Conservation (phyloP, 2,329 filamentous ascomycete genomes). For the Elsinoe fawcettii region DNA sequence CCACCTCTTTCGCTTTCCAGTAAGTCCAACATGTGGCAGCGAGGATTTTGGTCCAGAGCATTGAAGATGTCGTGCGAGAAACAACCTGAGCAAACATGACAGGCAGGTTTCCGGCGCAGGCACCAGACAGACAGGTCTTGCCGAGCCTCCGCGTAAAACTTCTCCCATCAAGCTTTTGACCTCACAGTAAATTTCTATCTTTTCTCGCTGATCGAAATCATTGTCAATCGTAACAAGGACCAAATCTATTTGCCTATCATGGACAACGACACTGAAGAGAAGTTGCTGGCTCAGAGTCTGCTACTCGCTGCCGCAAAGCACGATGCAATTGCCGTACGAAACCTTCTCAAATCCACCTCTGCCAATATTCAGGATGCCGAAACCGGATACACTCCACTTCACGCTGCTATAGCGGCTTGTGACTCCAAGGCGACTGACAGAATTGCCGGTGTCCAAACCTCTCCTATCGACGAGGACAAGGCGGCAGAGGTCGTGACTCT, state of each 20-base stretch:
- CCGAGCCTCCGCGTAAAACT: slow-evolving; percentile 8
- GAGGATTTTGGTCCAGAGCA: no score
- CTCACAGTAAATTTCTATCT: neutral
- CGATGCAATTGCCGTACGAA: slow-evolving; percentile 59
- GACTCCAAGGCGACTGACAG: slow-evolving; percentile 37
- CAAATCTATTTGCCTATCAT: slow-evolving; percentile 15
- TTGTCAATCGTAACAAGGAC: neutral
- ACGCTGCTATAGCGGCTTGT: slow-evolving; percentile 68
- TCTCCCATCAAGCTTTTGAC: neutral
- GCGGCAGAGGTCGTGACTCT: slow-evolving; percentile 63
- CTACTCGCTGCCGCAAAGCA: slow-evolving; percentile 60
- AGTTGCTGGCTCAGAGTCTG: slow-evolving; percentile 49
- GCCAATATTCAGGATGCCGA: slow-evolving; percentile 74
- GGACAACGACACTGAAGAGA: slow-evolving; percentile 31
- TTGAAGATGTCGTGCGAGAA: neutral
- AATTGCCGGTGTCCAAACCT: slow-evolving; percentile 23
- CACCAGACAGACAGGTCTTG: neutral
- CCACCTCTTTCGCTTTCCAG: no score
- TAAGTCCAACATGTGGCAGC: no score
- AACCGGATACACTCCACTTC: slow-evolving; percentile 80
- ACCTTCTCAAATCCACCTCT: slow-evolving; percentile 54
- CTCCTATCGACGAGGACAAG: slow-evolving; percentile 43
- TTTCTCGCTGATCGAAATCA: neutral
- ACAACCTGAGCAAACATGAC: no score
- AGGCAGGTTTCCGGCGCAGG: neutral